A percentile compares a stretch with the other conserved stretches of the same genome.
phyloP scores from a whole-genome alignment of 2,329 filamentous ascomycete species.

The Colletotrichum sp. region DNA sequence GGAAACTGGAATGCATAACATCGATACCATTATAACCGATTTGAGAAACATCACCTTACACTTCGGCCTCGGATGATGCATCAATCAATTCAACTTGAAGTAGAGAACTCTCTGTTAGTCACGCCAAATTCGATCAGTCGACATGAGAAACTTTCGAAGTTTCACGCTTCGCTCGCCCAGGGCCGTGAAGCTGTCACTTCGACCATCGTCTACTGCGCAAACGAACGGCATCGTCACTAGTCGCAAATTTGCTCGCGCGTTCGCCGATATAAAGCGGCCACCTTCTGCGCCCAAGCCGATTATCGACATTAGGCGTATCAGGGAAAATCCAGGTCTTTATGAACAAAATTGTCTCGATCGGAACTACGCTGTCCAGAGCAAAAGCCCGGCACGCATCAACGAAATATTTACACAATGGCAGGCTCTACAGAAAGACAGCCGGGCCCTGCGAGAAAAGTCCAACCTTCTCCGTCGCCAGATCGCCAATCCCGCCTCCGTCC shows the following conservation, averaged over 20 bases:
- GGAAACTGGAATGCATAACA: neutral
- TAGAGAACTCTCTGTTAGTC: neutral
- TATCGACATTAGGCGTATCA: conserved; percentile 89
- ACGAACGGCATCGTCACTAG: neutral
- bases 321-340: conserved; percentile 81
- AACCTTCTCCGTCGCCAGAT: conserved; percentile 68
- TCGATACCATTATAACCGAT: conserved; percentile 7
- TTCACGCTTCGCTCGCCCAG: neutral
- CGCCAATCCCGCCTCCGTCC: conserved; percentile 54
- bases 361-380: conserved; percentile 72
- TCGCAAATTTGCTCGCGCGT: neutral
- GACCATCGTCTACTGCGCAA: neutral
- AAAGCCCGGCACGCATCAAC: conserved; percentile 61
- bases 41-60: neutral
- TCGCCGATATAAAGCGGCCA: conserved; percentile 52
- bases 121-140: neutral
- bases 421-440: conserved; percentile 63
- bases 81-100: neutral
- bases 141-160: conserved; percentile 1
- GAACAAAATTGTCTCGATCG: conserved; percentile 82
- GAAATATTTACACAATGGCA: conserved; percentile 63
- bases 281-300: conserved; percentile 78
- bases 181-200: neutral
- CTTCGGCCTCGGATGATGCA: neutral
- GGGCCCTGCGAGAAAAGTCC: conserved; percentile 67